Evolutionary conservation across 1,139 yeast genomes (phyloP), one percentile per base, ranked within the genome.

Genomic region (Pichia sp.): DNA sequence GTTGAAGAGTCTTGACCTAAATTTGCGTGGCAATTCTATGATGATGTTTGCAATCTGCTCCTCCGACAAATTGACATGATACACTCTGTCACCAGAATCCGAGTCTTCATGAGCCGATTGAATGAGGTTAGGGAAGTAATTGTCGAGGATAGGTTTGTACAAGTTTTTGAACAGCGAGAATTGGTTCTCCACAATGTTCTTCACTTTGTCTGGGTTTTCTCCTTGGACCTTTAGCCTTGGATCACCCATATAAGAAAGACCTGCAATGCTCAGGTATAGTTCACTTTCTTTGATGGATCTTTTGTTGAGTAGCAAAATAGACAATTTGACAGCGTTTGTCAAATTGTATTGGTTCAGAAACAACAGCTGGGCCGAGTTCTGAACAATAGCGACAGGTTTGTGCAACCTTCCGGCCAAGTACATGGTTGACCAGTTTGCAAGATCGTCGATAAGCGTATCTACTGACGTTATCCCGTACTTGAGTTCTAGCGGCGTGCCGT

Each of bases 391-490:
- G 10, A 93, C 96, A 0, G 99, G 99, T 67, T 93, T 93, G 64
- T 93, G 99, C 57, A 95, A 74, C 59, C 99, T 76, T 0, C 99
- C 99, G 0, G 98, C 96, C 41, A 93, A 68, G 64, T 93, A 93
- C 62, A 93, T 78, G 0, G 93, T 80, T 38, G 82, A 75, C 99
- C 99, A 93, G 59, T 86, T 83, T 36, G 81, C 75, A 42, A 93
- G 72, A 70, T 93, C 99, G 48, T 74, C 74, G 46, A 85, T 70
- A 44, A 90, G 71, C 5, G 78, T 77, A 42, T 80, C 78, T 57
- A 80, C 75, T 2, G 89, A 82, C 1, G 90, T 85, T 13, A 90
- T 85, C 5, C 99, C 99, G 67, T 93, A 93, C 67, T 93, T 93
- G 50, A 93, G 81, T 61, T 81, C 73, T 50, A 80, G 74, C 15